Conservation (phyloP, 306 rosid species). For the Luffa acutangula region DNA sequence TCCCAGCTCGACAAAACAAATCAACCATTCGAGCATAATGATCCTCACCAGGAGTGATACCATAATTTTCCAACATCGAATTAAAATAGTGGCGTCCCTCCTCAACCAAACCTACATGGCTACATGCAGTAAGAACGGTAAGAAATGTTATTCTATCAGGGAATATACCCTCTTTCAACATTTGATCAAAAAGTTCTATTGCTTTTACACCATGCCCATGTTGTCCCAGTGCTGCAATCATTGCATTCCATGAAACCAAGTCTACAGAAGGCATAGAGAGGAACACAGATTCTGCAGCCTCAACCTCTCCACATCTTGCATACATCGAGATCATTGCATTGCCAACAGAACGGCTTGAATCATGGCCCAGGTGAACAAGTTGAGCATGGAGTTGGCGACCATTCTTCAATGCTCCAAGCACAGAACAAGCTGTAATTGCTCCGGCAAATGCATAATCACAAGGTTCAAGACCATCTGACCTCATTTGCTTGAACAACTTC, state of each 20-base stretch:
- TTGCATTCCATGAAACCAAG: background rate
- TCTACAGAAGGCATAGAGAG: background rate
- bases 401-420: conserved; percentile 4
- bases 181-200: conserved; percentile 8
- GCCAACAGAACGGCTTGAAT: conserved; percentile 8
- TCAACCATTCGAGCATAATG: conserved; percentile 1
- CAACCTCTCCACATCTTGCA: conserved; percentile 16
- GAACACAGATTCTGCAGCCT: conserved; percentile 11
- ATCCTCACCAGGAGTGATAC: conserved; percentile 8
- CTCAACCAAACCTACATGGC: conserved; percentile 11
- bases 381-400: conserved; percentile 2
- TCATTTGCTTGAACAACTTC: conserved; percentile 14
- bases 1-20: conserved; percentile 2
- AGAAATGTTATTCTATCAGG: conserved; percentile 19
- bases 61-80: background rate
- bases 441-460: background rate
- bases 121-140: conserved; percentile 12
- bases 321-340: conserved; percentile 21
- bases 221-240: background rate
- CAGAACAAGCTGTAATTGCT: conserved; percentile 2
- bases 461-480: conserved; percentile 11
- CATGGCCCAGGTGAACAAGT: background rate
- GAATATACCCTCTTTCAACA: conserved; percentile 9
- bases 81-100: conserved; percentile 11
- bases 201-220: conserved; percentile 18